Base-by-base conservation (phyloP, 345 rosid species). In the Salix caprea region DNA sequence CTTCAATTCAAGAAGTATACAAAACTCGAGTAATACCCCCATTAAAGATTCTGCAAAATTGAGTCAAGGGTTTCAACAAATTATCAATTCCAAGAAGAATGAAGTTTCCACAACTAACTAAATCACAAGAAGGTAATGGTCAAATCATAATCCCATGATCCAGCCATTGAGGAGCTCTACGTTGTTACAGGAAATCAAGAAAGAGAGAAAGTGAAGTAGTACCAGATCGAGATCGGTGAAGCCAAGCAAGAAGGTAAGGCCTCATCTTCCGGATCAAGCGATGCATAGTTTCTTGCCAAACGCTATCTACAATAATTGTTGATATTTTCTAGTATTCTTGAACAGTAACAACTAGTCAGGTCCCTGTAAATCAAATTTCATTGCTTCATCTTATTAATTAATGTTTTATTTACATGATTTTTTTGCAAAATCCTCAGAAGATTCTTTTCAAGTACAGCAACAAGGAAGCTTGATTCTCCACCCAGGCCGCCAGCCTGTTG, bases 171-270 rank as follows among this genome's bases (percentile, higher is more conserved):
- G 37, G 16, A 65, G 26, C 68, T 26, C 68, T 2, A 21, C 6
- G 24, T 12, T 44, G 13, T 4, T 6, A 48, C 50, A 54, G 34
- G 65, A 42, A 46, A 74, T 1, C 34, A 13, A 67, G 12, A 32
- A 15, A 23, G 2, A 13, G 36, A 62, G 37, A 36, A 1, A 42
- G 69, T 2, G 28, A 23, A 74, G 54, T 40, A 34, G 52, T 71
- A 94, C 94, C 90, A 64, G 96, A 87, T 77, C 88, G 92, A 83
- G 98, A 87, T 81, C 98, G 89, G 44, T 76, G 90, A 74, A 90
- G 92, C 96, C 94, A 90, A 0, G 88, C 80, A 30, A 87, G 92
- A 78, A 87, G 89, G 70, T 77, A 83, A 71, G 79, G 84, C 26
- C 85, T 88, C 79, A 91, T 76, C 86, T 86, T 92, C 76, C 87